phyloP scores from a whole-genome alignment of 257 asterid genomes.

The Nicotiana undulata region DNA sequence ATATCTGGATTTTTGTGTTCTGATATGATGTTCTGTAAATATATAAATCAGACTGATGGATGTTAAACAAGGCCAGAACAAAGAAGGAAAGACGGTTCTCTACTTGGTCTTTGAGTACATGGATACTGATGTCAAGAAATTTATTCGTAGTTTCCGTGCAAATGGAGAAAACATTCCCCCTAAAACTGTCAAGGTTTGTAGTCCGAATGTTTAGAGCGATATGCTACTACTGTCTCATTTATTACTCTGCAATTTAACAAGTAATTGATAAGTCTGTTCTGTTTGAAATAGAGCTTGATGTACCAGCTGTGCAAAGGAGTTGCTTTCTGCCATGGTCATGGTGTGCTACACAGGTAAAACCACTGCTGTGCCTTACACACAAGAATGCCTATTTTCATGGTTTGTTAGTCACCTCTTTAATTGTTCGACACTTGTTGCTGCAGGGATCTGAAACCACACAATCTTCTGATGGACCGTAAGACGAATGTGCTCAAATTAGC shows the following conservation, averaged over 20 bases:
- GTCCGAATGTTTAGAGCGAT: neutral
- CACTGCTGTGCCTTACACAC: neutral
- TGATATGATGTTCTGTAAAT: neutral
- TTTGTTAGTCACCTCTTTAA: neutral
- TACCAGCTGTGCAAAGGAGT: slow-evolving; percentile 95
- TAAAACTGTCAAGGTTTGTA: slow-evolving; percentile 46
- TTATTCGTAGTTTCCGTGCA: slow-evolving; percentile 63
- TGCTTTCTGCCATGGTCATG: slow-evolving; percentile 96
- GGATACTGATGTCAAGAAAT: slow-evolving; percentile 91
- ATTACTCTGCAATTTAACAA: neutral
- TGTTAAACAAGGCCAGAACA: slow-evolving; percentile 82
- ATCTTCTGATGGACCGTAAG: slow-evolving; percentile 93
- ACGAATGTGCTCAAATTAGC: slow-evolving; percentile 90
- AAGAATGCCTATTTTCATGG: neutral
- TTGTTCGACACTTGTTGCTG: neutral
- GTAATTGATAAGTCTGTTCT: neutral
- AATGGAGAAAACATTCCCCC: slow-evolving; percentile 41
- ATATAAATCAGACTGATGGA: slow-evolving; percentile 54
- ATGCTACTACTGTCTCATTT: neutral
- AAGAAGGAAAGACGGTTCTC: slow-evolving; percentile 86
- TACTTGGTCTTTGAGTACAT: slow-evolving; percentile 89
- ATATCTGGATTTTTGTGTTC: neutral
- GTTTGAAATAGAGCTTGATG: slow-evolving; percentile 61
- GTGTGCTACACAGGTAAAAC: slow-evolving; percentile 75
- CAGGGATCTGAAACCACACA: slow-evolving; percentile 98